Evolutionary conservation across 768 basidiomycete genomes (phyloP), one percentile per base, ranked within the genome.

Genomic region (Plicaturopsis crispa): DNA sequence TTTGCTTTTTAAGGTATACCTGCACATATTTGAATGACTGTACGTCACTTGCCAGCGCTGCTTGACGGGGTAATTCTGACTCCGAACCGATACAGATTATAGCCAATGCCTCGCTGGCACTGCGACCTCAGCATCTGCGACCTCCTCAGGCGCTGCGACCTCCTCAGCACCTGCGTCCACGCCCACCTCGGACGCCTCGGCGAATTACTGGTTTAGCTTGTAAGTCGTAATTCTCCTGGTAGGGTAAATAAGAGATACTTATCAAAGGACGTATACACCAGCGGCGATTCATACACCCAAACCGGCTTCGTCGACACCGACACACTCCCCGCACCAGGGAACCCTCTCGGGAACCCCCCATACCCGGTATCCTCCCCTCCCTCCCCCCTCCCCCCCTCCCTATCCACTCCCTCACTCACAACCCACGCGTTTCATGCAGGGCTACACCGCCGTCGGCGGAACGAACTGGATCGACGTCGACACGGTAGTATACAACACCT

Each of bases 251-350:
- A 30, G 14, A 20, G 8, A 4, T 33, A 16, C 20, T 18, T 36
- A 8, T 23, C 21, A 40, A 14, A 38, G 34, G 22, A 12, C 13
- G 21, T 6, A 24, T n/a, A 16, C 10, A 33, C 0, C 26, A 75
- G 74, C 45, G 75, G 75, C 6, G 74, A 76, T 48, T 76, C 75
- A 1, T 78, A 77, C 56, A 72, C 73, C 2, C 70, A 74, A 51
- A 79, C 76, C 0, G 70, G 69, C 13, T 78, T 78, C 52, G 40
- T 60, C 38, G 57, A 48, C 21, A 57, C 49, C 26, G 56, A 62
- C 20, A 57, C 60, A n/a, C 57, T 68, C 5, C 72, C 75, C 2
- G 45, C 63, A 17, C 30, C 51, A 6, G 66, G 65, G 1, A 78
- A 75, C 50, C 67, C 71, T 4, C 54, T 77, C 24, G 73, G 72